Percentiles rank a stretch among this genome's conserved stretches.
Evolutionary conservation across 1,284 basidiomycete genomes (phyloP).

Genomic region (Cutaneotrichosporon dermatis): DNA sequence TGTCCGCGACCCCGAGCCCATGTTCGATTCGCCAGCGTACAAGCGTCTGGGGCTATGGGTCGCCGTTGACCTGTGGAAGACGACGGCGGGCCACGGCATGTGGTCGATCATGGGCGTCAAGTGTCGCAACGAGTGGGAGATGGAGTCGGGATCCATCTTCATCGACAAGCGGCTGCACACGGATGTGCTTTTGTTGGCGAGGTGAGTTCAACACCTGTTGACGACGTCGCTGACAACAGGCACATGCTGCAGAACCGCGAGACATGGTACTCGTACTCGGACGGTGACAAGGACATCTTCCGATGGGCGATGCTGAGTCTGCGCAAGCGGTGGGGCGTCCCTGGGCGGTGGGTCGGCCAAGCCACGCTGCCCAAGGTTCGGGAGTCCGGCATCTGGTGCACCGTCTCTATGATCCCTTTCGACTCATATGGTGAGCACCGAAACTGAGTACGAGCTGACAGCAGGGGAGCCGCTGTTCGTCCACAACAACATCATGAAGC

Average conservation of each 20-base stretch:
- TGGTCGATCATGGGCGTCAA: slow-evolving; percentile 53
- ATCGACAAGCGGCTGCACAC: slow-evolving; percentile 52
- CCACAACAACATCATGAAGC: slow-evolving; percentile 53
- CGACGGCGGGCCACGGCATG: slow-evolving; percentile 47
- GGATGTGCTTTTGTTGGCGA: slow-evolving; percentile 49
- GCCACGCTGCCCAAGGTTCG: slow-evolving; percentile 46
- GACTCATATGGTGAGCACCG: slow-evolving; percentile 27
- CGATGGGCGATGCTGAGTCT: slow-evolving; percentile 52
- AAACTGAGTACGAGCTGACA: too few relatives aligned
- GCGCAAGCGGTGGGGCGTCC: slow-evolving; percentile 54
- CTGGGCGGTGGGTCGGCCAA: slow-evolving; percentile 51
- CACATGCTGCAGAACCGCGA: slow-evolving; percentile 50
- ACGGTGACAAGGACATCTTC: slow-evolving; percentile 55
- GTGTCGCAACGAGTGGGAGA: slow-evolving; percentile 54
- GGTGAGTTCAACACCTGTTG: slow-evolving; percentile 15
- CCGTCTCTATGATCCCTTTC: slow-evolving; percentile 53
- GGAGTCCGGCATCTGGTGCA: slow-evolving; percentile 40
- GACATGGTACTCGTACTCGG: slow-evolving; percentile 52
- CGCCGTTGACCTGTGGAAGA: slow-evolving; percentile 49
- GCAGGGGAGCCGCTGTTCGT: slow-evolving; percentile 50
- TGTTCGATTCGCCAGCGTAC: slow-evolving; percentile 50
- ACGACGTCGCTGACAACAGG: too few relatives aligned
- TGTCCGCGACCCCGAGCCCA: slow-evolving; percentile 45
- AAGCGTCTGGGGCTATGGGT: slow-evolving; percentile 43
- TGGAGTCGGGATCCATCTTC: slow-evolving; percentile 53